Evolutionary conservation across 345 rosid species (phyloP).

Genomic region (Eucalyptus coolabah): DNA sequence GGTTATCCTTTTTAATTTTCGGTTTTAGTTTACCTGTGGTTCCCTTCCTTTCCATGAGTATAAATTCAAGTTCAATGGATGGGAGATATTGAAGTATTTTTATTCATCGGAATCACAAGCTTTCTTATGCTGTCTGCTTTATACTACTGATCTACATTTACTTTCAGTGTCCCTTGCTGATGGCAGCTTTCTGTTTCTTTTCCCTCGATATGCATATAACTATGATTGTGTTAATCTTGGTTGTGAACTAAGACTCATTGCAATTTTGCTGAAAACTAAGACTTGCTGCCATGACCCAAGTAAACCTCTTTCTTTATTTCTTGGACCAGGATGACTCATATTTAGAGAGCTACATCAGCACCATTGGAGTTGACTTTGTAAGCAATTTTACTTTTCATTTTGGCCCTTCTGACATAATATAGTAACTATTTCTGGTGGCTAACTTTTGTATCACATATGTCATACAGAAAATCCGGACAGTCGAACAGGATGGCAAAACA

Average conservation of each 20-base stretch:
- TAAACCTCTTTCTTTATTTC: neutral
- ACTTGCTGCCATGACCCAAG: neutral
- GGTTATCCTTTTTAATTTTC: neutral
- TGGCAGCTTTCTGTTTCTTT: neutral
- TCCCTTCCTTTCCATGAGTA: neutral
- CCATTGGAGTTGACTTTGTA: slow-evolving; percentile 72
- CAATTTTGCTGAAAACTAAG: neutral
- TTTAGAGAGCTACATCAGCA: slow-evolving; percentile 66
- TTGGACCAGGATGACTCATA: slow-evolving; percentile 53
- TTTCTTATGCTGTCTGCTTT: neutral
- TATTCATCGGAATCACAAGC: neutral
- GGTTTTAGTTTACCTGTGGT: neutral
- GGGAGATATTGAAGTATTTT: neutral
- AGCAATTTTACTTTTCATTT: neutral
- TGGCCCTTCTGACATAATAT: no score
- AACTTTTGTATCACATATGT: neutral
- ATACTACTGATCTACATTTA: neutral
- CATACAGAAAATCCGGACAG: slow-evolving; percentile 83
- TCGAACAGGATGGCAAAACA: slow-evolving; percentile 87
- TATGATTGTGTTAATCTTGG: neutral
- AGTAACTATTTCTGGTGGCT: neutral
- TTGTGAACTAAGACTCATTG: neutral
- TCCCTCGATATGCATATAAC: neutral
- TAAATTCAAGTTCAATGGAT: neutral
- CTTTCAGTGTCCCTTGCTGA: neutral